Evolutionary conservation across 495 filamentous ascomycete genomes (phyloP).

Genomic region (Penicillium arizonense): DNA sequence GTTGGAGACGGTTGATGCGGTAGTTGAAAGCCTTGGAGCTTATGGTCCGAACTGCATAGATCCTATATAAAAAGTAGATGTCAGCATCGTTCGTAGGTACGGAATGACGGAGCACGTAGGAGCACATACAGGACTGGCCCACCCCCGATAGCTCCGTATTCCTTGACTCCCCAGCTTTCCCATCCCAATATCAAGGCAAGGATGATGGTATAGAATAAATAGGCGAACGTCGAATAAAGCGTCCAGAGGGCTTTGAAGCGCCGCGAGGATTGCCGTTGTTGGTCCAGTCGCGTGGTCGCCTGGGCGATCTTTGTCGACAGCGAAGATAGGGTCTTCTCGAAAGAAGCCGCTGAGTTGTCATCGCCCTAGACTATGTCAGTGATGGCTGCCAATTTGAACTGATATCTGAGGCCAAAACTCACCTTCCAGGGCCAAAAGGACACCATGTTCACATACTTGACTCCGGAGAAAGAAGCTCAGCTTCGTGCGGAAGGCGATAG

Average conservation of each 20-base stretch:
- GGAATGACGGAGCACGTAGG: slow-evolving; percentile 35
- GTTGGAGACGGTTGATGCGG: slow-evolving; percentile 65
- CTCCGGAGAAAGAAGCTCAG: background rate
- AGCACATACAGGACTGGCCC: slow-evolving; percentile 70
- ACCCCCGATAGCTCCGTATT: slow-evolving; percentile 74
- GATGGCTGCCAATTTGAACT: background rate
- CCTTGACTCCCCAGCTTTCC: slow-evolving; percentile 68
- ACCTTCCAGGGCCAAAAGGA: slow-evolving; percentile 82
- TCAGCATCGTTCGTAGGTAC: background rate
- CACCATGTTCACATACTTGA: slow-evolving; percentile 54
- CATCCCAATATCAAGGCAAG: slow-evolving; percentile 82
- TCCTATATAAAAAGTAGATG: slow-evolving; percentile 38
- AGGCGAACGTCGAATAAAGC: slow-evolving; percentile 85
- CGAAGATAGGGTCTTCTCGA: slow-evolving; percentile 83
- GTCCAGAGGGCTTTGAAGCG: slow-evolving; percentile 85
- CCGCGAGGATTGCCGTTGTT: slow-evolving; percentile 65
- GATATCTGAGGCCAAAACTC: slow-evolving; percentile 14
- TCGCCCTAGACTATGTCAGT: slow-evolving; percentile 55
- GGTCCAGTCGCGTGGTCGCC: slow-evolving; percentile 67
- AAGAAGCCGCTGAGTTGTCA: slow-evolving; percentile 82
- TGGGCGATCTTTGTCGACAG: slow-evolving; percentile 78
- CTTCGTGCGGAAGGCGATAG: background rate
- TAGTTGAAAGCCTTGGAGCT: slow-evolving; percentile 74
- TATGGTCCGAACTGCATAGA: slow-evolving; percentile 61
- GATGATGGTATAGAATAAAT: slow-evolving; percentile 79